Evolutionary conservation across 2,329 filamentous ascomycete species (phyloP), one percentile per base, ranked within the genome.

Genomic region (Hypoxylon sp.): DNA sequence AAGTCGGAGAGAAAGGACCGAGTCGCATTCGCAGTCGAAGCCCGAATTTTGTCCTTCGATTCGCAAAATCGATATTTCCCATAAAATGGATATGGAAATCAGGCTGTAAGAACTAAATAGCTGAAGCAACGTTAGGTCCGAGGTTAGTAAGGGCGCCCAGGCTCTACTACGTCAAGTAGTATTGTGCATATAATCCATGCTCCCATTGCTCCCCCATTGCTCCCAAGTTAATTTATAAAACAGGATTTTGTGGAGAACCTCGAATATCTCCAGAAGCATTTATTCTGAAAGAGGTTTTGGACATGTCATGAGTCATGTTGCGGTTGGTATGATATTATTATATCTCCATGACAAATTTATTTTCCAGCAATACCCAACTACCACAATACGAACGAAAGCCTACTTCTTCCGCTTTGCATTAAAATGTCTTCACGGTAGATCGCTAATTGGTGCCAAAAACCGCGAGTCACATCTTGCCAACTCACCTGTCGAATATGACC

Each of bases 401-500:
- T 63, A 32, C 49, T 41, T 50, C 28, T 52, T 17, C 25, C 48
- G 2, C n/a, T 45, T 51, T n/a, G 25, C 41, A 30, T 41, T 19
- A 43, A 19, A 36, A 34, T n/a, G n/a, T n/a, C 11, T 41, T 62
- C 38, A 36, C 14, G 46, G n/a, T 65, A 49, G 48, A 55, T 60
- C 53, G 38, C 38, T 57, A 30, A 62, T 63, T 62, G 62, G 63
- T 43, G 23, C 55, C 45, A 45, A 50, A 58, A 30, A 36, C 17
- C 50, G 13, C 65, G 51, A 68, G 61, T 63, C 38, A 38, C 59
- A 70, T 68, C 43, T 49, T 58, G 68, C 65, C 68, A 70, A 63
- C 65, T 65, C 65, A 68, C 34, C 49, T 19, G 41, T 56, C 60
- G 45, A 58, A 51, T 58, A 25, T 45, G 38, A 34, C 49, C 34